Evolutionary conservation across 352 stramenopile genomes (phyloP), one percentile per base, ranked within the genome.

Genomic region (Globisporangium paddicum): DNA sequence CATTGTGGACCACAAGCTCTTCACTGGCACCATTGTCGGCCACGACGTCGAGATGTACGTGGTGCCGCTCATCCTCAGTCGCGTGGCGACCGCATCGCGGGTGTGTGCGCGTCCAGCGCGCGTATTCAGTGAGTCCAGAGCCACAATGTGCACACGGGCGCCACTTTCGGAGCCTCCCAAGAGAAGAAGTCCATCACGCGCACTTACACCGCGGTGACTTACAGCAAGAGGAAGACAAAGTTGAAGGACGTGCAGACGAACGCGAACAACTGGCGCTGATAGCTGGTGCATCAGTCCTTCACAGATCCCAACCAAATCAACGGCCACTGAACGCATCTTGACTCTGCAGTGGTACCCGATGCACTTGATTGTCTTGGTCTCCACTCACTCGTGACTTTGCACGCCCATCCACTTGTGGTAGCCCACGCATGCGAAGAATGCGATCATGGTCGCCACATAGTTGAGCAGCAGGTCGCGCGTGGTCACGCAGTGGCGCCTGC

Each of bases 91-190:
- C n/a, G 40, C 37, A 42, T 21, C 37, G 21, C 14, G 2, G 65
- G 60, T 10, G 62, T 68, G 3, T 69, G 34, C 8, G 64, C 63
- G 34, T 71, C 67, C 3, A 58, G 28, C 0, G 53, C 53, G 1
- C 71, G 11, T 11, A 72, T 55, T 14, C 51, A 66, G 45, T 66
- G 64, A 19, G 60, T 59, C 67, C 67, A 72, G 1, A 66, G 38
- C 67, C 63, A 71, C 6, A 28, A 59, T 14, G 48, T 53, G 3
- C 56, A 2, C 10, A 62, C 37, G 6, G 59, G 13, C 21, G 13
- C 19, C 28, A 58, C 26, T n/a, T 25, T 6, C 18, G 40, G 47
- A 5, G 21, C 23, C 38, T 69, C 60, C 67, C 67, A 74, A 14
- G 11, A 2, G 14, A 66, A 46, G 28, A 74, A 35, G 30, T 64